A percentile compares a stretch with the other conserved stretches of the same genome.
Evolutionary conservation across 78 protist genomes (phyloP).

Genomic region (Cyanophora paradoxa): DNA sequence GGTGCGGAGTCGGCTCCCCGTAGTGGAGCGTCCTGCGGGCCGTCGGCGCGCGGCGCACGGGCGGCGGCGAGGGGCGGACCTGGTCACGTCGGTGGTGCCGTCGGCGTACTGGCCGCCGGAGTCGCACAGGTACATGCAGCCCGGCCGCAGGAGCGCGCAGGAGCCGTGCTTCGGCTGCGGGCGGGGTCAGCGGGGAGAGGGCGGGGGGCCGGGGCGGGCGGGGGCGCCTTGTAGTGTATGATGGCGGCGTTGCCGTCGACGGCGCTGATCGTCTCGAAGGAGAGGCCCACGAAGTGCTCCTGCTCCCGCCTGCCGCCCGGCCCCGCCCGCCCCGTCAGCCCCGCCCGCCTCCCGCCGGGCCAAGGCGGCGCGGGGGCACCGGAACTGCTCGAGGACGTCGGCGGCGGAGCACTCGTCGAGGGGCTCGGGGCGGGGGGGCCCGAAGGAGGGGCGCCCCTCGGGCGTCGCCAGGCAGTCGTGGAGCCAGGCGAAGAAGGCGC

Average conservation of each 20-base stretch:
- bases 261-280: constrained; percentile 64
- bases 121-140: constrained; percentile 26
- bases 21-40: constrained; percentile 27
- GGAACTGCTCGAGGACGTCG: neutral
- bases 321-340: neutral
- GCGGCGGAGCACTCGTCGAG: too few species aligned
- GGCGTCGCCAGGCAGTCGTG: neutral
- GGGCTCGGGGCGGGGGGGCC: too few species aligned
- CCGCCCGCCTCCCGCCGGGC: neutral
- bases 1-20: constrained; percentile 62
- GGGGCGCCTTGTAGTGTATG: constrained; percentile 74
- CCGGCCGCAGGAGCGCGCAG: constrained; percentile 3
- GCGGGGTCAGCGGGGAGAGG: too few species aligned
- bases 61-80: constrained; percentile 44
- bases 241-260: constrained; percentile 79
- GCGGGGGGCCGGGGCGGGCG: too few species aligned
- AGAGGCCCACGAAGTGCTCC: constrained; percentile 3
- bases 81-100: constrained; percentile 95
- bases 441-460: too few species aligned
- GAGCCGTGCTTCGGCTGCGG: neutral
- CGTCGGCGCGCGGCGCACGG: neutral
- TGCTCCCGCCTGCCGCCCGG: neutral
- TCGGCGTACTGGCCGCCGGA: constrained; percentile 72
- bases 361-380: neutral
- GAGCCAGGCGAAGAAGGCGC: constrained; percentile 39